Evolutionary conservation across 805 yeast species (phyloP), one percentile per base, ranked within the genome.

Genomic region (Wickerhamomyces ciferrii): DNA sequence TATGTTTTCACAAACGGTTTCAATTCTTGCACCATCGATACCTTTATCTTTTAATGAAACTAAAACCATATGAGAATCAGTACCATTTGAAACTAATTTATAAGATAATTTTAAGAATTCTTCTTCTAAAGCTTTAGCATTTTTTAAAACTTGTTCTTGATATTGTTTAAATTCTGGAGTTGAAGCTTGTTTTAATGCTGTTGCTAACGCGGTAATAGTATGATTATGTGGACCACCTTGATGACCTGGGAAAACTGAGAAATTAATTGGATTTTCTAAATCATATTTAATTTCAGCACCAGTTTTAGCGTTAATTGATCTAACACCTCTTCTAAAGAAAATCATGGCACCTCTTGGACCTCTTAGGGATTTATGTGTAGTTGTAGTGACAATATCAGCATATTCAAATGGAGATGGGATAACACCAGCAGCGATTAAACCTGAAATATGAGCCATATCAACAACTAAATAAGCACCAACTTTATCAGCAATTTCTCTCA

Each of bases 151-250:
- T 64, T 87, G 87, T 62, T 76, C 65, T 75, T 94, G 99, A 74
- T 92, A 92, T 63, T 80, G 86, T 68, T 80, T 86, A 74, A 84
- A 94, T 69, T 91, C 97, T 50, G 95, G 96, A 44, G 88, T 75
- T 53, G 81, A 76, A 50, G 96, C 95, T 75, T 94, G 99, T 68
- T 90, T 90, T 67, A 94, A 81, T 44, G 99, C 98, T 53, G 91
- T 94, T 17, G 98, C 97, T 61, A 94, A 74, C 32, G 98, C 99
- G 58, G 97, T 85, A 66, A 94, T 94, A 56, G 99, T 94, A 75
- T 94, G 99, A 78, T 94, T 94, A 74, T 94, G 98, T 61, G 99
- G 99, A 67, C 99, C 99, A 77, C 99, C 99, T 77, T 94, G 99
- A 72, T 94, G 99, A 57, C 96, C 99, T 62, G 99, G 99, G 92